Evolutionary conservation across 495 filamentous ascomycete species (phyloP).

Genomic region (Peziza echinospora): DNA sequence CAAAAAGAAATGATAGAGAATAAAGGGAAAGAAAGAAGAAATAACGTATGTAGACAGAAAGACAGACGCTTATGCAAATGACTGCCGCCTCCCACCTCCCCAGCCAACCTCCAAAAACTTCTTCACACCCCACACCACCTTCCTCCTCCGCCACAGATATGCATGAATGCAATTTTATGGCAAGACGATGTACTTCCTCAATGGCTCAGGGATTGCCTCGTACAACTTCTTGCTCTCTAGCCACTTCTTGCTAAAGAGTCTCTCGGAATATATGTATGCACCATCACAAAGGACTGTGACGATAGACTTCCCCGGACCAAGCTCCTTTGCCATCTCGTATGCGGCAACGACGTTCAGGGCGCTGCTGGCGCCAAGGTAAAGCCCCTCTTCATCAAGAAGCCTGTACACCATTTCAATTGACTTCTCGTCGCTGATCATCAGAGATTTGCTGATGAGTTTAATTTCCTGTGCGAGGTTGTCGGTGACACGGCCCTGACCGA

Average conservation of each 20-base stretch:
- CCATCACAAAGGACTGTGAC: slow-evolving; percentile 90
- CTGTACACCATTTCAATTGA: slow-evolving; percentile 95
- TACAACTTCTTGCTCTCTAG: slow-evolving; percentile 64
- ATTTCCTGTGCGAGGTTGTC: slow-evolving; percentile 79
- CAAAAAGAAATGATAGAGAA: too few species aligned
- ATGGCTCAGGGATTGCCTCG: slow-evolving; percentile 57
- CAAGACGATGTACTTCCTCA: slow-evolving; percentile 84
- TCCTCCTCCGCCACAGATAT: too few species aligned
- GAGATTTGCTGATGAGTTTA: slow-evolving; percentile 60
- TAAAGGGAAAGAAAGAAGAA: neutral
- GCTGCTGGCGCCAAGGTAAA: slow-evolving; percentile 87
- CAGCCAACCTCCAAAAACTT: neutral
- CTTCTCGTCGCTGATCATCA: slow-evolving; percentile 78
- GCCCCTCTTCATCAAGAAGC: slow-evolving; percentile 85
- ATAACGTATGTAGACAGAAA: neutral
- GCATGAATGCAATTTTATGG: too few species aligned
- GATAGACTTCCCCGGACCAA: slow-evolving; percentile 75
- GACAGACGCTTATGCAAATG: neutral
- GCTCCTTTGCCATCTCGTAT: slow-evolving; percentile 75
- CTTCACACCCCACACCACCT: neutral
- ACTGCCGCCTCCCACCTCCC: neutral
- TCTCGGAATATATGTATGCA: slow-evolving; percentile 86
- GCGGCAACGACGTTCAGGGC: slow-evolving; percentile 89
- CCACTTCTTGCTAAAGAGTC: slow-evolving; percentile 80
- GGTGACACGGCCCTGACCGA: slow-evolving; percentile 90